Percentiles rank a stretch among this genome's conserved stretches.
Evolutionary conservation across 2,329 filamentous ascomycete species (phyloP).

Genomic region (Colletotrichum lupini): DNA sequence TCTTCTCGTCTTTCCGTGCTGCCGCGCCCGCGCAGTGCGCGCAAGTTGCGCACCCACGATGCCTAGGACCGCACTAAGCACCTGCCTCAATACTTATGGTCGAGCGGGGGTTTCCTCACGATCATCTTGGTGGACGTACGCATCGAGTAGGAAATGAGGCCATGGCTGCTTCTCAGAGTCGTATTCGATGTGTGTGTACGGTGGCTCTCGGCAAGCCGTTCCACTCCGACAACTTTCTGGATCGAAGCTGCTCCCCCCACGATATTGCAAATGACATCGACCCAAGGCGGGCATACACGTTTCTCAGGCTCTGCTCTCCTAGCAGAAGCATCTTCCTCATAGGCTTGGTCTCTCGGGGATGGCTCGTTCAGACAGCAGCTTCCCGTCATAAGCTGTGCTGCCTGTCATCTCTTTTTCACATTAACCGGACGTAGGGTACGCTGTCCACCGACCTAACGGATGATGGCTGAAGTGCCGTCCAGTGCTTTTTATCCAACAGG

Average conservation of each 20-base stretch:
- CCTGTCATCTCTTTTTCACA: neutral
- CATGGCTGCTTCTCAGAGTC: constrained; percentile 17
- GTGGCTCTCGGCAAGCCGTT: neutral
- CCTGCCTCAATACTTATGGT: constrained; percentile 3
- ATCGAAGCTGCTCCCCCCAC: neutral
- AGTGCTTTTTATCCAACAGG: neutral
- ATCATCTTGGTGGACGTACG: neutral
- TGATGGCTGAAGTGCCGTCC: neutral
- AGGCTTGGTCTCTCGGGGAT: neutral
- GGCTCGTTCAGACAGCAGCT: neutral
- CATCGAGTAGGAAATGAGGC: neutral
- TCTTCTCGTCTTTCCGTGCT: neutral
- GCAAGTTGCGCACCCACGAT: neutral
- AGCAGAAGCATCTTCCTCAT: neutral
- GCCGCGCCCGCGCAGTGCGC: neutral
- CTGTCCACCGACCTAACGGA: neutral
- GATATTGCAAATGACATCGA: neutral
- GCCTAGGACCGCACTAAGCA: neutral
- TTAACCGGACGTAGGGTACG: neutral
- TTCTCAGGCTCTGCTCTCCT: neutral
- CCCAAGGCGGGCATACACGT: too few relatives aligned
- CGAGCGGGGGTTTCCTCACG: neutral
- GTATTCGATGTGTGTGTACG: neutral
- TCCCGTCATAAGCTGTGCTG: neutral
- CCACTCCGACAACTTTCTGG: neutral